A percentile compares a stretch with the other conserved stretches of the same genome.
phyloP scores from a whole-genome alignment of 1,139 yeast genomes.

The Zygoascus meyerae region DNA sequence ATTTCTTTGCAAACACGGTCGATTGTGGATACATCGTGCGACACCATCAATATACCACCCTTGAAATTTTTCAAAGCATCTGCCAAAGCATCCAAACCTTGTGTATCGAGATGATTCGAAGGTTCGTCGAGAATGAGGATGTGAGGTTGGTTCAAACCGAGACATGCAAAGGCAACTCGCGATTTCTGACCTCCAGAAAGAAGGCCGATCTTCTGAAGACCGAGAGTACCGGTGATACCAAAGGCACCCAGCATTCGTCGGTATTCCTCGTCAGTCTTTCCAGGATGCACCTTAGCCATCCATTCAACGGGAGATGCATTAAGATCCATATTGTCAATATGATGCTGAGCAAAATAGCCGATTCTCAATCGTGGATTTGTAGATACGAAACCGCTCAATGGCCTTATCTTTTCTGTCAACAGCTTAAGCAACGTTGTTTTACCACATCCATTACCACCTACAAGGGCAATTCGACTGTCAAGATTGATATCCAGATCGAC shows the following conservation, averaged over 20 bases:
- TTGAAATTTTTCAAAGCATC: slow-evolving; percentile 81
- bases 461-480: slow-evolving; percentile 92
- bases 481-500: slow-evolving; percentile 88
- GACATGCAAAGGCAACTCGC: slow-evolving; percentile 94
- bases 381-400: slow-evolving; percentile 68
- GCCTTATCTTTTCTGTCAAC: slow-evolving; percentile 69
- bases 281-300: slow-evolving; percentile 89
- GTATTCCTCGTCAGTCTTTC: slow-evolving; percentile 93
- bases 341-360: slow-evolving; percentile 99
- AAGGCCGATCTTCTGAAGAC: slow-evolving; percentile 82
- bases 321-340: slow-evolving; percentile 95
- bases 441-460: slow-evolving; percentile 99
- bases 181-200: slow-evolving; percentile 98
- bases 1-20: slow-evolving; percentile 84
- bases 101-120: slow-evolving; percentile 96
- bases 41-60: slow-evolving; percentile 96
- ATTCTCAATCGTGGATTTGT: slow-evolving; percentile 83
- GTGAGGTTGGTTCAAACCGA: slow-evolving; percentile 89
- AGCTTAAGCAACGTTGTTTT: slow-evolving; percentile 88
- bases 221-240: slow-evolving; percentile 92
- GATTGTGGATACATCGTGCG: slow-evolving; percentile 92
- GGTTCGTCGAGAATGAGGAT: slow-evolving; percentile 94
- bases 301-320: slow-evolving; percentile 84
- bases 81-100: slow-evolving; percentile 92
- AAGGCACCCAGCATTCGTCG: slow-evolving; percentile 95